phyloP scores from a whole-genome alignment of 2,329 filamentous ascomycete genomes.

The Orbilia brochopaga region DNA sequence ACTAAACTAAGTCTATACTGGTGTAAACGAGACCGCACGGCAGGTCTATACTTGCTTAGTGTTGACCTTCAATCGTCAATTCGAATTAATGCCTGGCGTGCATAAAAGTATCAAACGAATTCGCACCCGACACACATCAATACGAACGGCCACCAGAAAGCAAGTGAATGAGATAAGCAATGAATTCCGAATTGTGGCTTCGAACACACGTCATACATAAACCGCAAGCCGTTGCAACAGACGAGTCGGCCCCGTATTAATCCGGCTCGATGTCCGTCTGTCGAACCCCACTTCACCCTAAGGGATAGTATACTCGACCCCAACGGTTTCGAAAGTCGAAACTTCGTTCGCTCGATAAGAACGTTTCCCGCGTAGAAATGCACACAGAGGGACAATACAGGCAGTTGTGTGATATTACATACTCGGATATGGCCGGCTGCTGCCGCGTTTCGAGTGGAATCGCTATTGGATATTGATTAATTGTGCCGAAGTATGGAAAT shows the following conservation, averaged over 20 bases:
- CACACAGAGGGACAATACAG: no score
- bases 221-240: neutral
- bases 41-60: no score
- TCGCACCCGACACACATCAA: neutral
- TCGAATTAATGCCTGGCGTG: no score
- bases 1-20: no score
- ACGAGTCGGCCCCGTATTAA: neutral
- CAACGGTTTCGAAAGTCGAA: slow-evolving; percentile 18
- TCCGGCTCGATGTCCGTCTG: neutral
- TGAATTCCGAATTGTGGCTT: neutral
- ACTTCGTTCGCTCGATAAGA: slow-evolving; percentile 13
- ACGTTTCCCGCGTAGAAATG: no score
- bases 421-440: slow-evolving; percentile 18
- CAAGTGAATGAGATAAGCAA: neutral
- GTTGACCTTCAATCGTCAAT: no score
- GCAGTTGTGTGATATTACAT: neutral
- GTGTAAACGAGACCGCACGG: no score
- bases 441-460: no score
- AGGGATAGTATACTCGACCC: slow-evolving; percentile 7
- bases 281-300: neutral
- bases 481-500: neutral
- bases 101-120: neutral
- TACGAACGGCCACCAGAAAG: neutral
- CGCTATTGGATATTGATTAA: neutral
- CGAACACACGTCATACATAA: neutral